These are phyloP conservation scores for Populus trichocarpa DNA, from an alignment of 441 rosid species.

Conservation along the genomic window DNA sequence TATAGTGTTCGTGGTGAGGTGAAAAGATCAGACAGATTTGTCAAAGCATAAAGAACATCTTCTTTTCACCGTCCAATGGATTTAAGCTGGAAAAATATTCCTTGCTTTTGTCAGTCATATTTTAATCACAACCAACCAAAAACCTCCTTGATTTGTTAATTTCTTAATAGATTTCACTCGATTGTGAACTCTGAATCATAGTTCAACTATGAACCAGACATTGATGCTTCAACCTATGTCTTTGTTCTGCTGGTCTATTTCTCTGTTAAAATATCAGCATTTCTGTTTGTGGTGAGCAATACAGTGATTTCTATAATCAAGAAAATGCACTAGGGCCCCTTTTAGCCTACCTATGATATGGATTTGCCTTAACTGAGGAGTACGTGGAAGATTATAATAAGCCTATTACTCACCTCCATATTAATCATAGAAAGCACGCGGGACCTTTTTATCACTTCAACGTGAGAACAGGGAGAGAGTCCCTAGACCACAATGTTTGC, in stretches of 20 bases:
- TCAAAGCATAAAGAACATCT: background rate
- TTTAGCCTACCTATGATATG: constrained; percentile 35
- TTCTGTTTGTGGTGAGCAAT: constrained; percentile 16
- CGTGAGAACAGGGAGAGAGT: constrained; percentile 3
- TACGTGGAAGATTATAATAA: constrained; percentile 27
- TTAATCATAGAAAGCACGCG: constrained; percentile 9
- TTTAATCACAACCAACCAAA: constrained; percentile 21
- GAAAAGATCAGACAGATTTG: constrained; percentile 7
- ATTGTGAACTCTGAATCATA: constrained; percentile 28
- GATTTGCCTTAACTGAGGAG: constrained; percentile 13
- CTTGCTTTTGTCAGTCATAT: background rate
- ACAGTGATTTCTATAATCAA: constrained; percentile 9
- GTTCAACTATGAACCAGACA: constrained; percentile 15
- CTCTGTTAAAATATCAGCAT: constrained; percentile 14
- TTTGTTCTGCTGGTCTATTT: constrained; percentile 3
- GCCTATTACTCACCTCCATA: constrained; percentile 10
- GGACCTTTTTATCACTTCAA: background rate
- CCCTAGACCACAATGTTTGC: constrained; percentile 14
- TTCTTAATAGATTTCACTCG: constrained; percentile 17
- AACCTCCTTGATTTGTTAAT: background rate
- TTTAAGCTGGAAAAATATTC: background rate
- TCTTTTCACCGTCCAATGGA: background rate
- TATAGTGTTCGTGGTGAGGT: background rate
- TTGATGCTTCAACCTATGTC: constrained; percentile 13
- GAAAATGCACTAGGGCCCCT: constrained; percentile 17